Conservation (phyloP, 2,329 filamentous ascomycete species). For the Neopestalotiopsis rosae region DNA sequence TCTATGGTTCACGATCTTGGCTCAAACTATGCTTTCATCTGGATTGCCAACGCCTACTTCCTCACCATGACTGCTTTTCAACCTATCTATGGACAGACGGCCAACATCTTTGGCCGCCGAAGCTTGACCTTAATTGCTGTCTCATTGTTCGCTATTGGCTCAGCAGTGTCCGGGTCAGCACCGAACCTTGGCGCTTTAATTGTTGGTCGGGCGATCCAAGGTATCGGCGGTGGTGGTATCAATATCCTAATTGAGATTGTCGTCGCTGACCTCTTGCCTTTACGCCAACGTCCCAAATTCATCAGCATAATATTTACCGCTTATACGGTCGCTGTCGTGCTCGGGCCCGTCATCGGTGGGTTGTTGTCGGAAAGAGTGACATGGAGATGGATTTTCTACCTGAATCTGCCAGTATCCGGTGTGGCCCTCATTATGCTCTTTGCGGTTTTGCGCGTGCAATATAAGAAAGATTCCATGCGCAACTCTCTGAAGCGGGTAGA, state of each 20-base stretch:
- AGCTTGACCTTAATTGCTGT: not conserved
- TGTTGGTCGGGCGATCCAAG: conserved; percentile 44
- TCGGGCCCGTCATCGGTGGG: conserved; percentile 35
- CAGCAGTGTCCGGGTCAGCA: not conserved
- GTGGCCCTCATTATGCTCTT: conserved; percentile 31
- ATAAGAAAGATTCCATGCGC: not conserved
- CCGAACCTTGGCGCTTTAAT: conserved; percentile 43
- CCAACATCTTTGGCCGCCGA: not conserved
- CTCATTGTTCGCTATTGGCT: not conserved
- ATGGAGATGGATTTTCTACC: conserved; percentile 48
- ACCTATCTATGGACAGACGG: not conserved
- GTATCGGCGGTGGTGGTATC: conserved; percentile 36
- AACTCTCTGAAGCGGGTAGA: conserved; percentile 35
- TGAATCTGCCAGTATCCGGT: conserved; percentile 38
- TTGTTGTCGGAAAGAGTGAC: conserved; percentile 24
- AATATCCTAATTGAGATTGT: conserved; percentile 51
- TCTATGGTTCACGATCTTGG: conserved; percentile 13
- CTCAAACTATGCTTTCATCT: conserved; percentile 5
- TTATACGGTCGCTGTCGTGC: conserved; percentile 34
- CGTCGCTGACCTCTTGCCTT: conserved; percentile 52
- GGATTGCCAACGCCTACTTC: conserved; percentile 8
- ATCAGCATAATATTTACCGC: conserved; percentile 35
- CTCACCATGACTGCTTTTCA: not conserved
- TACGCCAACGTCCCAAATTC: conserved; percentile 48
- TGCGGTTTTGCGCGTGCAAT: conserved; percentile 34